A percentile compares a stretch with the other conserved stretches of the same genome.
These are phyloP conservation scores for Ophiostoma sp. DNA, from an alignment of 2,329 filamentous ascomycete genomes.

Conservation along the genomic window DNA sequence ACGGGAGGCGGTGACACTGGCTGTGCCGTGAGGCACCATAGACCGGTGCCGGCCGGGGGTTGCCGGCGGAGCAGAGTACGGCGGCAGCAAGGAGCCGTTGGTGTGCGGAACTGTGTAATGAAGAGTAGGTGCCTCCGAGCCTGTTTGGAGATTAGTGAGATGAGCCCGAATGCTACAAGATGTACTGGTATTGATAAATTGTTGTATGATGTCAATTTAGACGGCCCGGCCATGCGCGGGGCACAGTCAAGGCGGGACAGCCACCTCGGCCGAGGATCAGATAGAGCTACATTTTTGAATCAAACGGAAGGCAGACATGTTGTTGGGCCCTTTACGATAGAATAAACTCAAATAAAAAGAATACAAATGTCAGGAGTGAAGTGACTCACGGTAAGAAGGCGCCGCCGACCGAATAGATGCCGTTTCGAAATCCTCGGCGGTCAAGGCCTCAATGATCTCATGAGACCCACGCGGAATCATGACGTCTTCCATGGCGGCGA, in stretches of 20 bases:
- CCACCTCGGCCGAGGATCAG: not conserved
- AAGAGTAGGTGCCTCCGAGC: slow-evolving; percentile 61
- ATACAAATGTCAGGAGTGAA: not conserved
- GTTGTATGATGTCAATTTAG: not conserved
- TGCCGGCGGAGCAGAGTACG: slow-evolving; percentile 43
- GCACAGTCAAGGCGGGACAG: not conserved
- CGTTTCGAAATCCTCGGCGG: slow-evolving; percentile 58
- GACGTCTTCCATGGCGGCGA: slow-evolving; percentile 19
- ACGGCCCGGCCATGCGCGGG: slow-evolving; percentile 3
- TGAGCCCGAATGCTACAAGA: not conserved
- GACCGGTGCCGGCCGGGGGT: slow-evolving; percentile 24
- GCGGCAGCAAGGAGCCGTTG: slow-evolving; percentile 42
- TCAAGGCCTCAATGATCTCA: slow-evolving; percentile 30
- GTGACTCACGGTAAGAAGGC: slow-evolving; percentile 59
- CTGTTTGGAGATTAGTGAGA: slow-evolving; percentile 33
- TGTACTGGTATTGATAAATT: not conserved
- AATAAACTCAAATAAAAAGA: not conserved
- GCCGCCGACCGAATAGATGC: slow-evolving; percentile 61
- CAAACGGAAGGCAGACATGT: not conserved
- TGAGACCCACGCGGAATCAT: slow-evolving; percentile 22
- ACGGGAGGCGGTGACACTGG: slow-evolving; percentile 6
- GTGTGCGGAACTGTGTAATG: slow-evolving; percentile 47
- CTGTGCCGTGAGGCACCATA: not conserved
- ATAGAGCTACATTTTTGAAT: not conserved
- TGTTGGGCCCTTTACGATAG: not conserved